phyloP scores from a whole-genome alignment of 1,284 basidiomycete species.

The Fomitopsis betulina region DNA sequence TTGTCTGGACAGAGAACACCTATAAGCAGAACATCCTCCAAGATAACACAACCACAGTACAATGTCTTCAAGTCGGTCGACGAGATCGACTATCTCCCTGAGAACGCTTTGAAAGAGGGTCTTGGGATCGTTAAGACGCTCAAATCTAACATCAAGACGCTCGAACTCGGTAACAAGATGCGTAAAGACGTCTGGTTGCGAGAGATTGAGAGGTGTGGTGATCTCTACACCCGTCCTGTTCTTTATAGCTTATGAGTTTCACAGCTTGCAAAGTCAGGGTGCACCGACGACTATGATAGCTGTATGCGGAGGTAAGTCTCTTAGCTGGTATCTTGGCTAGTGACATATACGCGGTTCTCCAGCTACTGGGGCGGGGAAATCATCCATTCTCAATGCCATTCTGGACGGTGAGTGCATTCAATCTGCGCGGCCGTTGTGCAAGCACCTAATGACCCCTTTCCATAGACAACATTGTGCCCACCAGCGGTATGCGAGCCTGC shows the following conservation, averaged over 20 bases:
- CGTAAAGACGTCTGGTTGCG: conserved; percentile 55
- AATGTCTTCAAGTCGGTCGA: conserved; percentile 22
- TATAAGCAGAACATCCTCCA: neutral
- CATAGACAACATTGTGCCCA: conserved; percentile 57
- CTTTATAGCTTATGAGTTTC: neutral
- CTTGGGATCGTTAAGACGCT: conserved; percentile 48
- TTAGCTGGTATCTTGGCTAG: neutral
- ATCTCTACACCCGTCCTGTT: neutral
- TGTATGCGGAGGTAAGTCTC: conserved; percentile 48
- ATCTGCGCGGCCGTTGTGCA: conserved; percentile 4
- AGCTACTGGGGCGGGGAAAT: conserved; percentile 62
- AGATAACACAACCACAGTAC: conserved; percentile 14
- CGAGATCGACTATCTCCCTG: conserved; percentile 47
- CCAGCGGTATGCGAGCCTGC: conserved; percentile 63
- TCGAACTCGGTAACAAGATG: conserved; percentile 50
- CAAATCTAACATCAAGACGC: conserved; percentile 36
- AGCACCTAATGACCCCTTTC: neutral
- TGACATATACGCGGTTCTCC: conserved; percentile 1
- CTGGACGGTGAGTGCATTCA: conserved; percentile 42
- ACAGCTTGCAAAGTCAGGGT: conserved; percentile 44
- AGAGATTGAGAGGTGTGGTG: conserved; percentile 44
- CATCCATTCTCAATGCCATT: conserved; percentile 54
- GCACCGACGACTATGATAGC: conserved; percentile 55
- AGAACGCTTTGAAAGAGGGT: conserved; percentile 46
- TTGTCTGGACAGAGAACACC: neutral